Percentiles rank a stretch among this genome's conserved stretches.
These are phyloP conservation scores for Podaxis sp. DNA, from an alignment of 768 basidiomycete genomes.

Conservation along the genomic window DNA sequence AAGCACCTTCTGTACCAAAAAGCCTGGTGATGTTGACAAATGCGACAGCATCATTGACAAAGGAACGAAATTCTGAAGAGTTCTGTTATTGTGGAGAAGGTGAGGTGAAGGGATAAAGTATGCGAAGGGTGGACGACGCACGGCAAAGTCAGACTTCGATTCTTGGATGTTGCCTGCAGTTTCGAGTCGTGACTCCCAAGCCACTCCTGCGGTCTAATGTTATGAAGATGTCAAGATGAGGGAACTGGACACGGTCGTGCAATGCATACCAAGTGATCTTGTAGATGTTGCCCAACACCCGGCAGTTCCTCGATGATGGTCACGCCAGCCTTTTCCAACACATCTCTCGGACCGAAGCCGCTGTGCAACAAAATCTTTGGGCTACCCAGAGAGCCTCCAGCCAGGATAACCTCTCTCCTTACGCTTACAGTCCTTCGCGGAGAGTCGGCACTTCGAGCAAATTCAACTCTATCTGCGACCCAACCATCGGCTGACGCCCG, in stretches of 20 bases:
- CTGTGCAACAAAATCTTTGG: constrained; percentile 52
- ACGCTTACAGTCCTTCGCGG: constrained; percentile 46
- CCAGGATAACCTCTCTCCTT: constrained; percentile 50
- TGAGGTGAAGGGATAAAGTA: neutral
- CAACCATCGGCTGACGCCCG: constrained; percentile 36
- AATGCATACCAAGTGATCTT: constrained; percentile 47
- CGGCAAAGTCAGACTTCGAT: constrained; percentile 30
- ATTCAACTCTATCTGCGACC: constrained; percentile 39
- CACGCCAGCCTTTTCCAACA: constrained; percentile 44
- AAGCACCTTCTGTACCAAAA: constrained; percentile 28
- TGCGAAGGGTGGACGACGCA: constrained; percentile 14
- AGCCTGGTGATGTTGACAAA: constrained; percentile 55
- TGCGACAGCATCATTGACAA: constrained; percentile 63
- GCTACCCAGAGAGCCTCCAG: constrained; percentile 49
- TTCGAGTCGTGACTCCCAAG: constrained; percentile 25
- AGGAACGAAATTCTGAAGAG: constrained; percentile 45
- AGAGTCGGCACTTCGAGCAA: constrained; percentile 34
- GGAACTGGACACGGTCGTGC: neutral
- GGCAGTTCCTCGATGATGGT: constrained; percentile 40
- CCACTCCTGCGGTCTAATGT: constrained; percentile 27
- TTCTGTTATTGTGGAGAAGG: constrained; percentile 19
- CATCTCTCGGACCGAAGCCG: constrained; percentile 52
- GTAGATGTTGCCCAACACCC: constrained; percentile 56
- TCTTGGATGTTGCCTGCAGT: constrained; percentile 35
- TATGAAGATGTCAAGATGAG: neutral